Evolutionary conservation across 768 basidiomycete genomes (phyloP), one percentile per base, ranked within the genome.

Genomic region (Rhizopogon vesiculosus): DNA sequence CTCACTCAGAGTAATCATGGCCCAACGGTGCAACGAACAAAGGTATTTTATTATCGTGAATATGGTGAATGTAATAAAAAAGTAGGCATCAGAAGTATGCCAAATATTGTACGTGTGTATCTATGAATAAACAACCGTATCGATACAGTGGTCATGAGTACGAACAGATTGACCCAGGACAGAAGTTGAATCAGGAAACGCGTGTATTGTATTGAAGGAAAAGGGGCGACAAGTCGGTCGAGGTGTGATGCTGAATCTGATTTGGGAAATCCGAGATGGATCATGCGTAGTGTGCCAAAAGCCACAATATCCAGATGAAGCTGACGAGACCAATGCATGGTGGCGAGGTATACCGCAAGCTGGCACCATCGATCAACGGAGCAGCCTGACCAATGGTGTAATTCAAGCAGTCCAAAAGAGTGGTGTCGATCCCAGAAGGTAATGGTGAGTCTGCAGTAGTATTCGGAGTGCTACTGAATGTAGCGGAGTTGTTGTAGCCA

Each of bases 401-500:
- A 58, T 89, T 89, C 45, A 89, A 59, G 57, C 87, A 89, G 29
- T 67, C 59, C 40, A 87, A 62, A 10, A 87, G 70, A 1, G 64
- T 72, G 33, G 52, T 68, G 59, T 86, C 79, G n/a, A 85, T 72
- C 43, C 70, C 72, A 2, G 67, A 65, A 1, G 85, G 86, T 1
- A 89, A 71, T 0, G 84, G 76, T 0, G 78, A 72, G 54, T 81
- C 73, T 0, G 79, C 66, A 0, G 66, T 58, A 29, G 72, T 78
- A 7, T 73, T 66, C 19, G 81, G 71, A 29, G 56, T 61, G 1
- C 66, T 60, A 39, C 66, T 68, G 25, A 82, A 67, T 3, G 72
- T 78, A 6, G 76, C 81, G 0, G 83, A 82, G 58, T 88, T 79
- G 61, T 88, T 87, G 64, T 88, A 87, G 0, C 82, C 82, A 53